Base-by-base conservation (phyloP, 2,329 filamentous ascomycete species). In the Xylaria hypoxylon region DNA sequence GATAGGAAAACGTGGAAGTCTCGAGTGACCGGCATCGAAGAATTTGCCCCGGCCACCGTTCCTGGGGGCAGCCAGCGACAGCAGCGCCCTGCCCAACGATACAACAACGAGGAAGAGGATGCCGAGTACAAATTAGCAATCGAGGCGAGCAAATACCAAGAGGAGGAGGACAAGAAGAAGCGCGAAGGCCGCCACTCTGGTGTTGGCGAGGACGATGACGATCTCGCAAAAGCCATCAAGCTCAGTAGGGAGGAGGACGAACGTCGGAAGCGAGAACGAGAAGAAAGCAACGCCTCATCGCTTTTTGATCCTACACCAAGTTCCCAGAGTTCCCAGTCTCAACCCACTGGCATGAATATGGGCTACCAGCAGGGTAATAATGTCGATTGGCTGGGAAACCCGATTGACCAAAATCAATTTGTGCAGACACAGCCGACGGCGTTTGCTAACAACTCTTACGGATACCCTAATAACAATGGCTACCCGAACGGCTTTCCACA, bases 1-100 rank as follows among this genome's bases (percentile, higher is more conserved):
- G 96, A 98, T 79, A 89, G 96, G 63, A 97, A 94, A 78, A 89
- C 92, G 2, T 99, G 96, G 96, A 99, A 99, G 81, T 97, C 94
- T 59, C 92, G 96, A 66, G 96, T 99, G 40, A 94, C 90, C 35
- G 96, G 96, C 22, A 89, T 98, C 48, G 96, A 98, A 71, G 95
- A 98, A 76, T 92, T 88, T 72, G 88, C 79, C 3, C 68, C 66
- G 5, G 44, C 40, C 38, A 65, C 63, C 24, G 63, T 35, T 24
- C 64, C 66, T 76, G 38, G 76, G 76, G 57, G 77, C 73, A 59
- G 78, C 28, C 68, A 79, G 24, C 81, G 81, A 55, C 84, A 81
- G 50, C 82, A 81, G 61, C 84, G 82, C 50, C 83, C 80, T 48
- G 83, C 84, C 64, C 84, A 84, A 68, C 81, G 48, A 22, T 83